Percentiles rank a stretch among this genome's conserved stretches.
Conservation (phyloP, 2,329 filamentous ascomycete genomes). For the Arthrobotrys iridis region DNA sequence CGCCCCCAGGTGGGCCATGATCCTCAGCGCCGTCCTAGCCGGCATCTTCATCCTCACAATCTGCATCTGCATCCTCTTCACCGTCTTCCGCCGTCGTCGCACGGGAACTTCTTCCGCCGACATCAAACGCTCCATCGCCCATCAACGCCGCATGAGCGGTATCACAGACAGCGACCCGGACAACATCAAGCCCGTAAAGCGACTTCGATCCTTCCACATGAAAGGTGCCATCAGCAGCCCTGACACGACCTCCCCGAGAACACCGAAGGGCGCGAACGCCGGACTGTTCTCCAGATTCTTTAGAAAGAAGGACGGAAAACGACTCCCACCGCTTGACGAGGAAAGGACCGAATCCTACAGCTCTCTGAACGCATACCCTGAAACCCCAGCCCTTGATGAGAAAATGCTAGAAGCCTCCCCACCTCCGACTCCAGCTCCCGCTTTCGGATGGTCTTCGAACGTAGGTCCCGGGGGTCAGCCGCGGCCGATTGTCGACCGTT, state of each 20-base stretch:
- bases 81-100: constrained; percentile 9
- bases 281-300: constrained; percentile 40
- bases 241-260: constrained; percentile 9
- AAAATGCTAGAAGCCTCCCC: constrained; percentile 52
- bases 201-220: constrained; percentile 52
- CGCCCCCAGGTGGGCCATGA: constrained; percentile 46
- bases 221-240: constrained; percentile 22
- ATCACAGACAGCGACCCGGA: constrained; percentile 45
- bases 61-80: constrained; percentile 1
- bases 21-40: constrained; percentile 29
- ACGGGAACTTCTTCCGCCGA: constrained; percentile 21
- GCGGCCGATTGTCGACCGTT: too few species aligned
- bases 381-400: constrained; percentile 46
- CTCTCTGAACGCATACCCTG: constrained; percentile 35
- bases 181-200: constrained; percentile 49
- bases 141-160: constrained; percentile 42
- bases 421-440: constrained; percentile 41
- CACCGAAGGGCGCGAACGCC: constrained; percentile 26
- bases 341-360: constrained; percentile 42
- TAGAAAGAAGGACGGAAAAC: constrained; percentile 39
- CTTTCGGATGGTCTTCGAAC: constrained; percentile 50
- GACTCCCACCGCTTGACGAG: constrained; percentile 43
- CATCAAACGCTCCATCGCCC: constrained; percentile 40
- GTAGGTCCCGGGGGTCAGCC: constrained; percentile 18
- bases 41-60: constrained; percentile 12